Percentiles rank a stretch among this genome's conserved stretches.
These are phyloP conservation scores for Nicotiana knightiana DNA, from an alignment of 257 asterid genomes.

Conservation along the genomic window DNA sequence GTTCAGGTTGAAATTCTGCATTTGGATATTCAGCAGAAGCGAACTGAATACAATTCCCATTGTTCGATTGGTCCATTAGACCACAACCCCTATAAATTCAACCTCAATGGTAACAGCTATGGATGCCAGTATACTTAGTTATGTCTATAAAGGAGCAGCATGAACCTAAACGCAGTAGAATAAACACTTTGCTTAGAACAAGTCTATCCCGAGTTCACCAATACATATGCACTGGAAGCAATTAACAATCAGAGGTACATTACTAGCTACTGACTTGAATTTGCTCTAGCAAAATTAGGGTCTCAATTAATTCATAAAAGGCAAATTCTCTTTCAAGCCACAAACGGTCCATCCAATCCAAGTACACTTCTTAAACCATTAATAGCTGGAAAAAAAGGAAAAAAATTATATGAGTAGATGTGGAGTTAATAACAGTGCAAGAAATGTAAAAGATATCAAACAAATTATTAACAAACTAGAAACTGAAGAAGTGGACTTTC, in stretches of 20 bases:
- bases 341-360: not conserved
- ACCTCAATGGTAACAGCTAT: slow-evolving; percentile 17
- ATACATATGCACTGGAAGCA: slow-evolving; percentile 20
- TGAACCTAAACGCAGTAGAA: slow-evolving; percentile 25
- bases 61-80: slow-evolving; percentile 50
- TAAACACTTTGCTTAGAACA: slow-evolving; percentile 25
- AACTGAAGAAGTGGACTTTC: not conserved
- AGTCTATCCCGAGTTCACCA: slow-evolving; percentile 24
- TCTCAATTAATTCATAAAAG: not conserved
- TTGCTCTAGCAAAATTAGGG: not conserved
- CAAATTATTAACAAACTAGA: not conserved
- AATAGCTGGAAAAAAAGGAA: not conserved
- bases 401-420: not conserved
- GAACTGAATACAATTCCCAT: slow-evolving; percentile 27
- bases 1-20: slow-evolving; percentile 41
- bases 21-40: slow-evolving; percentile 32
- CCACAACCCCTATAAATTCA: slow-evolving; percentile 17
- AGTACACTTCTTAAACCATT: not conserved
- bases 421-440: not conserved
- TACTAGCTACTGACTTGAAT: not conserved
- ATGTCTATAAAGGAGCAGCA: slow-evolving; percentile 33
- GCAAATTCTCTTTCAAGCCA: not conserved
- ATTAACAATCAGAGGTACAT: slow-evolving; percentile 20
- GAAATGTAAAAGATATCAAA: not conserved
- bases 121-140: slow-evolving; percentile 28